Base-by-base conservation (phyloP, 257 asterid genomes). In the Ilex asprella region DNA sequence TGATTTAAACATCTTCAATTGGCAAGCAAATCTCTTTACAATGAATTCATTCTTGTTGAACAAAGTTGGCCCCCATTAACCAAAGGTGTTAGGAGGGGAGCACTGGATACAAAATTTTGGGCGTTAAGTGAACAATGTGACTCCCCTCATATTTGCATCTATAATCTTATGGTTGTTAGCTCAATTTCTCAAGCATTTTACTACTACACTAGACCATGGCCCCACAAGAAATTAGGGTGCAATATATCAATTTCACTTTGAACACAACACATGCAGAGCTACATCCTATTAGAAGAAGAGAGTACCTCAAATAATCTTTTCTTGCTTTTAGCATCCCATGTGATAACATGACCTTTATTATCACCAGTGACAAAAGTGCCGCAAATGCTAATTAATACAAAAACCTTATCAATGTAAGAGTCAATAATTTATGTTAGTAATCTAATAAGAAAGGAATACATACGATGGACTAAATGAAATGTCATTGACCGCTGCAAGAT, bases 401-500 rank as follows among this genome's bases (percentile, higher is more conserved):
- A 58, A 74, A 78, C 52, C 13, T 46, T 46, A 46, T 46, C 29
- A 43, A 43, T 15, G 27, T 12, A 49, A 55, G 46, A 3, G 10
- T 1, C 4, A 58, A 54, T 39, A 54, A 46, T 44, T 58, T 60
- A 27, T 30, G 47, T 31, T 43, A 54, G 71, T 59, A 77, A 73
- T 65, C 66, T 61, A 58, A 67, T 70, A 64, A 54, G 64, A 66
- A 55, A 12, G 31, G 50, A 76, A 50, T 46, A 77, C 95, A 11
- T 86, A 92, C 97, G 73, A 78, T 52, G 98, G 96, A 46, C 69
- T 78, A 68, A 88, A 86, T 60, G 85, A 77, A 69, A 91, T 82
- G 73, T 88, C 96, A 50, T 91, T 88, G 67, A 91, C 87, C n/a
- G 95, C 65, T 57, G 60, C 86, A 58, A 79, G 75, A 73, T 78